Conservation (phyloP, 1,139 yeast species). For the Arxiozyma heterogenica region DNA sequence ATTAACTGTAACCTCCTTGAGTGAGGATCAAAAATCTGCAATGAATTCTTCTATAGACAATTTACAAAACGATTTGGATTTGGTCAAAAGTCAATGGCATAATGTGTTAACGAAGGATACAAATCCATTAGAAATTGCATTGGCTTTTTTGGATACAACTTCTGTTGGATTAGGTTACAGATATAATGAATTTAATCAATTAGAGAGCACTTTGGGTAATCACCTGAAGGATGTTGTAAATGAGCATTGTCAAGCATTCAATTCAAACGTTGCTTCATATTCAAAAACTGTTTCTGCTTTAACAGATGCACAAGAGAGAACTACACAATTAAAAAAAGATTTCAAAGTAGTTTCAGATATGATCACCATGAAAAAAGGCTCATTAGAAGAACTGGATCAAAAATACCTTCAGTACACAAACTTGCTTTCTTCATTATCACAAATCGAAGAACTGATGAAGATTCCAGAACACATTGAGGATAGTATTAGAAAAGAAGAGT, state of each 20-base stretch:
- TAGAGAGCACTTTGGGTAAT: constrained; percentile 46
- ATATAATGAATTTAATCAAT: constrained; percentile 45
- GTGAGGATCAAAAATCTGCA: constrained; percentile 23
- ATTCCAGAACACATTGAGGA: constrained; percentile 60
- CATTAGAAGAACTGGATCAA: constrained; percentile 55
- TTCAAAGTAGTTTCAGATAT: constrained; percentile 41
- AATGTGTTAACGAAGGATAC: constrained; percentile 39
- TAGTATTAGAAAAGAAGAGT: constrained; percentile 56
- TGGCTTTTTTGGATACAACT: constrained; percentile 71
- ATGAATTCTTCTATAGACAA: constrained; percentile 26
- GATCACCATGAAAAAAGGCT: constrained; percentile 46
- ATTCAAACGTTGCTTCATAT: constrained; percentile 71
- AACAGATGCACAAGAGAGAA: constrained; percentile 26
- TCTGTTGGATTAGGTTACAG: constrained; percentile 82
- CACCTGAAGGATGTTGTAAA: constrained; percentile 65
- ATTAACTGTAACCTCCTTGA: constrained; percentile 24
- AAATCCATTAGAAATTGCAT: constrained; percentile 77
- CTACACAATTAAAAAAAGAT: constrained; percentile 22
- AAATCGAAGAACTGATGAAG: constrained; percentile 53
- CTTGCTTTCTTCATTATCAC: constrained; percentile 60
- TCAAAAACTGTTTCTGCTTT: constrained; percentile 41
- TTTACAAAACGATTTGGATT: constrained; percentile 21
- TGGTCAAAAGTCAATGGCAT: constrained; percentile 33
- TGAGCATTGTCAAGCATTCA: constrained; percentile 78
- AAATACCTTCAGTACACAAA: constrained; percentile 56